A percentile compares a stretch with the other conserved stretches of the same genome.
Conservation (phyloP, 371 early-diverging fungal species). For the Chytridiales sp. region DNA sequence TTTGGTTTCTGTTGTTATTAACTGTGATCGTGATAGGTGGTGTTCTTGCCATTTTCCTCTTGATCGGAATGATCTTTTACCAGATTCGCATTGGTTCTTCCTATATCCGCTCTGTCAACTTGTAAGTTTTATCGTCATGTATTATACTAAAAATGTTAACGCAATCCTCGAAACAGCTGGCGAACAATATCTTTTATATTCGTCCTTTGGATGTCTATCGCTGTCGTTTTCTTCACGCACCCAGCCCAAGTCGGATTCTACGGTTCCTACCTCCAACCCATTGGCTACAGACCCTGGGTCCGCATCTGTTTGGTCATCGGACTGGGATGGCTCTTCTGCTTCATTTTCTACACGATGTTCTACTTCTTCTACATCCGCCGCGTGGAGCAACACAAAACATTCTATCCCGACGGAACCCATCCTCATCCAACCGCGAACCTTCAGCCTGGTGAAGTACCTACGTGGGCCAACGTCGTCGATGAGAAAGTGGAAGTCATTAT, state of each 20-base stretch:
- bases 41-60: slow-evolving; percentile 22
- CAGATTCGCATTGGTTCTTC: slow-evolving; percentile 34
- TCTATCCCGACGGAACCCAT: no score
- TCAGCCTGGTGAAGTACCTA: no score
- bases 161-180: slow-evolving; percentile 13
- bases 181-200: slow-evolving; percentile 27
- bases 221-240: slow-evolving; percentile 32
- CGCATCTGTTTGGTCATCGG: slow-evolving; percentile 17
- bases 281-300: slow-evolving; percentile 26
- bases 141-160: neutral
- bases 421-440: no score
- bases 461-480: no score
- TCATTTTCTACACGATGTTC: slow-evolving; percentile 14
- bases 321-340: slow-evolving; percentile 24
- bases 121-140: slow-evolving; percentile 13
- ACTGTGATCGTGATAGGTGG: slow-evolving; percentile 15
- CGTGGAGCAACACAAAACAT: slow-evolving; percentile 5
- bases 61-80: slow-evolving; percentile 30
- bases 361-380: slow-evolving; percentile 14
- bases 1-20: neutral
- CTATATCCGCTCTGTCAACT: slow-evolving; percentile 27
- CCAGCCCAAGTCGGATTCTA: slow-evolving; percentile 25
- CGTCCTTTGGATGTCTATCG: slow-evolving; percentile 35
- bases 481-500: no score
- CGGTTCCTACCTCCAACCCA: neutral